Evolutionary conservation across 805 yeast genomes (phyloP), one percentile per base, ranked within the genome.

Genomic region (Starmerella scarabaei): DNA sequence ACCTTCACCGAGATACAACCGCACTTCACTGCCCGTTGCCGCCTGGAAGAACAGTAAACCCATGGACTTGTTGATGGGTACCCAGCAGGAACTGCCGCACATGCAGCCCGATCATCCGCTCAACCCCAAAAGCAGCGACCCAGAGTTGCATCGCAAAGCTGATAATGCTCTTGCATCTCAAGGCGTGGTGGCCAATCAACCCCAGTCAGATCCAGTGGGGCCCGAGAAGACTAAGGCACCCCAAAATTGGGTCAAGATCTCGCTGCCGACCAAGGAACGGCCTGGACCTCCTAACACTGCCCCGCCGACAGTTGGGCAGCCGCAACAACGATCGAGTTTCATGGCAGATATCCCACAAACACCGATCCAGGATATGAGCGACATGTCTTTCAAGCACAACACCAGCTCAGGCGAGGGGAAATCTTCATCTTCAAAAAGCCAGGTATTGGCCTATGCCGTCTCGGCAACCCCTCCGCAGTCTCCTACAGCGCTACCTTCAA

Each of bases 401-500:
- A 7, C 35, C 5, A 33, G n/a, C 9, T 19, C 35, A 11, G 9
- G 9, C 14, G 35, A 20, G 7, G 18, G 17, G 12, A 14, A 6
- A 8, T n/a, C 35, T 5, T 19, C 27, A 7, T 20, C 24, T 7
- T 12, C 15, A 8, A 19, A 20, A 5, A 32, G 35, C 26, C 14
- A 8, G 6, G n/a, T 11, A 7, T 15, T 32, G 24, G 35, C 27
- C 4, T 32, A 32, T 21, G 35, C 35, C 4, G 26, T 32, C 5
- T 20, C 35, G 8, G 35, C 35, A 11, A 20, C 35, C 17, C 35
- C 35, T 15, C 38, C 43, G 6, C 19, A 35, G 17, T 39, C 39
- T 30, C 52, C 52, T 6, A 43, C 44, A 3, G 36, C 52, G n/a
- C 28, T 42, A 7, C 47, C 44, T 4, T 41, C 49, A 17, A 30